These are phyloP conservation scores for Prosopis cineraria DNA, from an alignment of 306 rosid genomes.

Conservation along the genomic window DNA sequence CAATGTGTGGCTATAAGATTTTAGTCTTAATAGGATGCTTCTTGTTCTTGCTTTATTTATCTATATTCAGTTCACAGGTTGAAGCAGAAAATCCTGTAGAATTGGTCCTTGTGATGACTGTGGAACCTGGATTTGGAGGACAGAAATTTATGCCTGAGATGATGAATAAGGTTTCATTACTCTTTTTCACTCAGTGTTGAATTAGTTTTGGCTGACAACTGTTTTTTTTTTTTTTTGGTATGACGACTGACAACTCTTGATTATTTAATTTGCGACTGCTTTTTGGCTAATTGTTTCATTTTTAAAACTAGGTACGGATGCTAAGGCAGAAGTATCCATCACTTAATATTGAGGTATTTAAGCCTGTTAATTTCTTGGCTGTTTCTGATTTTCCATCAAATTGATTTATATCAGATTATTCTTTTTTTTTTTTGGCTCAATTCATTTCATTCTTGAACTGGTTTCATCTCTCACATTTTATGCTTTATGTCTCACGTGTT, in stretches of 20 bases:
- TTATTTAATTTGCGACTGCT: background rate
- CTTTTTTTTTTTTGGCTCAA: too few relatives aligned
- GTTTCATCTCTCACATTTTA: slow-evolving; percentile 5
- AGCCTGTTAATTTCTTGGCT: slow-evolving; percentile 22
- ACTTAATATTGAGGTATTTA: slow-evolving; percentile 83
- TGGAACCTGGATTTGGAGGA: slow-evolving; percentile 99
- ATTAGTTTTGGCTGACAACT: slow-evolving; percentile 22
- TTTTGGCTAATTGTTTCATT: slow-evolving; percentile 14
- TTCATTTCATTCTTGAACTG: slow-evolving; percentile 1
- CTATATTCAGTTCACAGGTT: slow-evolving; percentile 54
- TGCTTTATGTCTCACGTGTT: slow-evolving; percentile 15
- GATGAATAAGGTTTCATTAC: slow-evolving; percentile 77
- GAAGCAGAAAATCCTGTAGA: slow-evolving; percentile 87
- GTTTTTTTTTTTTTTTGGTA: too few relatives aligned
- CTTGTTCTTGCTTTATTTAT: slow-evolving; percentile 5
- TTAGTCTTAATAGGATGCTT: slow-evolving; percentile 2
- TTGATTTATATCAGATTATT: background rate
- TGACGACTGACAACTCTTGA: slow-evolving; percentile 1
- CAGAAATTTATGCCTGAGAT: slow-evolving; percentile 90
- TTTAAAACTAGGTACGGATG: slow-evolving; percentile 63
- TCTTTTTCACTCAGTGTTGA: slow-evolving; percentile 10
- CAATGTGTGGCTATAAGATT: background rate
- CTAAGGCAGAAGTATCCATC: slow-evolving; percentile 90
- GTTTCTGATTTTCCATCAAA: slow-evolving; percentile 7
- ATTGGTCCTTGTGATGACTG: slow-evolving; percentile 99